phyloP scores from a whole-genome alignment of 805 yeast genomes.

The Wickerhamia fluorescens region DNA sequence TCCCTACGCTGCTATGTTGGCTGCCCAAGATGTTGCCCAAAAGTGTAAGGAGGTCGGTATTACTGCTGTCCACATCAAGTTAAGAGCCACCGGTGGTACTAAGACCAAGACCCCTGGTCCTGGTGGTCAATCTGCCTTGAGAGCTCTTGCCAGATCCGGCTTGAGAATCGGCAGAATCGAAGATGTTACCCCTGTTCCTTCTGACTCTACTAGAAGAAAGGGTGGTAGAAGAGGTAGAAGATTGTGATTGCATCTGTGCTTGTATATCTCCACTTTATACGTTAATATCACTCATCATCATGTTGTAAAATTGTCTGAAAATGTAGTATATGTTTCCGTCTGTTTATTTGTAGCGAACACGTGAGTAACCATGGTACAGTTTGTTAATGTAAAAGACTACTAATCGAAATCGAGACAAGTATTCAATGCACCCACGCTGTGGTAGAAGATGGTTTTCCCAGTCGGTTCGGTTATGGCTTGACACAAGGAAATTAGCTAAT shows the following conservation, averaged over 20 bases:
- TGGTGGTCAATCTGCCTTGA: slow-evolving; percentile 99
- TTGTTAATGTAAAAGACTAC: too few species aligned
- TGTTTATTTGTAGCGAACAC: too few species aligned
- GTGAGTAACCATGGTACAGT: too few species aligned
- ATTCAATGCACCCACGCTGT: too few species aligned
- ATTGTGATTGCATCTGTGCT: slow-evolving; percentile 46
- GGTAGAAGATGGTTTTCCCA: too few species aligned
- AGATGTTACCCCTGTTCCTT: slow-evolving; percentile 99
- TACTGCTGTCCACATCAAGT: slow-evolving; percentile 98
- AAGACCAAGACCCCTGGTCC: slow-evolving; percentile 99
- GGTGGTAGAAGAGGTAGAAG: slow-evolving; percentile 99
- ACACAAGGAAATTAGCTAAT: too few species aligned
- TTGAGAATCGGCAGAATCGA: slow-evolving; percentile 99
- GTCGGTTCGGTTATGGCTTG: too few species aligned
- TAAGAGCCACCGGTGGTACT: slow-evolving; percentile 99
- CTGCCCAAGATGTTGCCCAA: slow-evolving; percentile 99
- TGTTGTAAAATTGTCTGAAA: too few species aligned
- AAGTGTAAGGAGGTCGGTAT: slow-evolving; percentile 99
- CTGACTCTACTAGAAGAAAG: slow-evolving; percentile 99
- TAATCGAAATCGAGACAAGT: too few species aligned
- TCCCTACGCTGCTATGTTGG: slow-evolving; percentile 99
- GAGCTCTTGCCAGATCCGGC: slow-evolving; percentile 99
- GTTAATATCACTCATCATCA: too few species aligned
- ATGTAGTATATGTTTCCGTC: too few species aligned
- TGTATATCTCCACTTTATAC: too few species aligned